Evolutionary conservation across 768 basidiomycete genomes (phyloP).

Genomic region (Mycena floridula): DNA sequence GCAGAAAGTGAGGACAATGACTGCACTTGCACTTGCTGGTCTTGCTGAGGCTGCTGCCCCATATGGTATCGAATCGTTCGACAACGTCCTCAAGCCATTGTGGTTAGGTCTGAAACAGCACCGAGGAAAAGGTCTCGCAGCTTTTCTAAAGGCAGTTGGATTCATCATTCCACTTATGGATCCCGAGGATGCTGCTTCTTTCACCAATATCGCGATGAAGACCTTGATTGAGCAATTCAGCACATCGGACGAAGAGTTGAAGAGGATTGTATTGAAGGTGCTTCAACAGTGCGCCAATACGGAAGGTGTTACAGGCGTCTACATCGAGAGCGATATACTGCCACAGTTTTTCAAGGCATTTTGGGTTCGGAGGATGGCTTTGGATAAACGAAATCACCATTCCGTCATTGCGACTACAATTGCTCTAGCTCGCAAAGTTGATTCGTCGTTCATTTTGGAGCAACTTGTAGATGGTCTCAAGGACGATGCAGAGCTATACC

Average conservation of each 20-base stretch:
- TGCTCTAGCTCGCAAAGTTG: constrained; percentile 94
- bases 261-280: constrained; percentile 98
- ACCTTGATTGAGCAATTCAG: constrained; percentile 98
- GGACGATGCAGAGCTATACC: constrained; percentile 84
- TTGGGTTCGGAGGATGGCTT: constrained; percentile 97
- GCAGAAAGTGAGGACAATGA: constrained; percentile 96
- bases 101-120: constrained; percentile 94
- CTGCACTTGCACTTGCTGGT: constrained; percentile 85
- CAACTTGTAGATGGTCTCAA: constrained; percentile 85
- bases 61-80: constrained; percentile 99
- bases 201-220: constrained; percentile 95
- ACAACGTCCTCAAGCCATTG: constrained; percentile 90
- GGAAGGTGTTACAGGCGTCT: constrained; percentile 92
- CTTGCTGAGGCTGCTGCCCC: constrained; percentile 96
- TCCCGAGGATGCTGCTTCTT: constrained; percentile 98
- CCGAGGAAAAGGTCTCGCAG: constrained; percentile 91
- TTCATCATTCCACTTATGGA: constrained; percentile 99
- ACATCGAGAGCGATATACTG: constrained; percentile 95
- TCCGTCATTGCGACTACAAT: constrained; percentile 99
- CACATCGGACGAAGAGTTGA: constrained; percentile 99
- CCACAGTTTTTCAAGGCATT: constrained; percentile 99
- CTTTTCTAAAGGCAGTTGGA: constrained; percentile 96
- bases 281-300: constrained; percentile 99
- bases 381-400: constrained; percentile 91
- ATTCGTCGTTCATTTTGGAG: constrained; percentile 93